Base-by-base conservation (phyloP, 352 stramenopile genomes). In the Plasmopara halstedii region DNA sequence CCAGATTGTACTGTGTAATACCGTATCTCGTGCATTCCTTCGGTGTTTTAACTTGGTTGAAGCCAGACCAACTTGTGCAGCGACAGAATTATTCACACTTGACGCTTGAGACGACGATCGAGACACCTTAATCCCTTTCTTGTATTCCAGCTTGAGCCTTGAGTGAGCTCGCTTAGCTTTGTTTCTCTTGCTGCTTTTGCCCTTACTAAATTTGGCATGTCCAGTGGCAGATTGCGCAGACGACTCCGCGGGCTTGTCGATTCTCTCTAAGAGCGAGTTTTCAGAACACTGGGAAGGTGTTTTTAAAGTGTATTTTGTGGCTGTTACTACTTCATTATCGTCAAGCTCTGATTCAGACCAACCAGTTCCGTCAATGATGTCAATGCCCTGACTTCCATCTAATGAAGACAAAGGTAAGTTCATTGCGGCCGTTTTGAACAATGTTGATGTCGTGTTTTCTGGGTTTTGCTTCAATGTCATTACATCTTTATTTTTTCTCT, bases 1-100 rank as follows among this genome's bases (percentile, higher is more conserved):
- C 70, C 70, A 82, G 25, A 60, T 50, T 8, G 67, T 77, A 19
- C 44, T 56, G 43, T 75, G 67, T 44, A 82, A 62, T 11, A 79
- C 64, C n/a, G 70, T 70, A 48, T 67, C 46, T 14, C 31, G 43
- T 23, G 61, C 52, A 45, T 56, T 56, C 31, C 67, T 73, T 11
- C 31, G 49, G 10, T 47, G 44, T 13, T 34, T 6, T 15, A 78
- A 49, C 14, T 53, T 74, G 29, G 71, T 62, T 2, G 62, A 64
- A 7, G 72, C 36, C 31, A 56, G 15, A 41, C 41, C 37, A 50
- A 25, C 11, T 46, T 44, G 46, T 0, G 33, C 39, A 52, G 46
- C 22, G 18, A 19, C 10, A 27, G 33, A 31, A 25, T 6, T 2
- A 17, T 53, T 34, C 22, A 25, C 34, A 46, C 4, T 42, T 18